Conservation (phyloP, 805 yeast species). For the Candida incommunis region DNA sequence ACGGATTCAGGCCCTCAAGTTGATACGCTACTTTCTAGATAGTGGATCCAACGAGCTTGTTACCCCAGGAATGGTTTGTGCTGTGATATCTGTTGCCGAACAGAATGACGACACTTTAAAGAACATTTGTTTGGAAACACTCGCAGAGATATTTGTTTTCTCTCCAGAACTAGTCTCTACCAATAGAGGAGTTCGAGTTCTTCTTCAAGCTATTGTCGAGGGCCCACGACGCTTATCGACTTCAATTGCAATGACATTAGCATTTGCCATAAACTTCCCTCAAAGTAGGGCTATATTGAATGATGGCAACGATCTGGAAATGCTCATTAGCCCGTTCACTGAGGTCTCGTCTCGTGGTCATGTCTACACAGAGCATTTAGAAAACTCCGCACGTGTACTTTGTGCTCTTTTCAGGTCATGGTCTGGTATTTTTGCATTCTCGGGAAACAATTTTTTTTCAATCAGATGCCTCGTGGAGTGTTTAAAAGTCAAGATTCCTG, state of each 20-base stretch:
- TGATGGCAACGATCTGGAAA: slow-evolving; percentile 47
- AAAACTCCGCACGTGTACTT: slow-evolving; percentile 45
- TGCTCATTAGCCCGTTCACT: slow-evolving; percentile 56
- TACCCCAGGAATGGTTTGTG: slow-evolving; percentile 49
- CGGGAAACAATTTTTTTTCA: slow-evolving; percentile 40
- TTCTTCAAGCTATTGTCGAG: slow-evolving; percentile 36
- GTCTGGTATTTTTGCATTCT: slow-evolving; percentile 60
- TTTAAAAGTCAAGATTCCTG: slow-evolving; percentile 41
- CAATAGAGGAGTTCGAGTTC: slow-evolving; percentile 30
- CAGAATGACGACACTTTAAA: slow-evolving; percentile 37
- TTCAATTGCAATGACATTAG: slow-evolving; percentile 31
- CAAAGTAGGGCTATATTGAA: slow-evolving; percentile 38
- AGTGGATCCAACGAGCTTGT: slow-evolving; percentile 38
- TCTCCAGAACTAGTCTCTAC: slow-evolving; percentile 29
- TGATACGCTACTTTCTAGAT: slow-evolving; percentile 48
- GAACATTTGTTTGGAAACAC: slow-evolving; percentile 35
- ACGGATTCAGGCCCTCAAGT: slow-evolving; percentile 62
- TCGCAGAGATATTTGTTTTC: slow-evolving; percentile 35
- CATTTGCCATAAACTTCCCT: slow-evolving; percentile 45
- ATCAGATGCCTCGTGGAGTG: slow-evolving; percentile 46
- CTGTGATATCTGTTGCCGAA: slow-evolving; percentile 51
- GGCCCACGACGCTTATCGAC: slow-evolving; percentile 36
- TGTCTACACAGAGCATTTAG: slow-evolving; percentile 38
- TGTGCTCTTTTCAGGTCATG: slow-evolving; percentile 52
- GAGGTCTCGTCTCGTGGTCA: slow-evolving; percentile 39